Evolutionary conservation across 2,329 filamentous ascomycete genomes (phyloP), one percentile per base, ranked within the genome.

Genomic region (Myriosclerotinia curreyana): DNA sequence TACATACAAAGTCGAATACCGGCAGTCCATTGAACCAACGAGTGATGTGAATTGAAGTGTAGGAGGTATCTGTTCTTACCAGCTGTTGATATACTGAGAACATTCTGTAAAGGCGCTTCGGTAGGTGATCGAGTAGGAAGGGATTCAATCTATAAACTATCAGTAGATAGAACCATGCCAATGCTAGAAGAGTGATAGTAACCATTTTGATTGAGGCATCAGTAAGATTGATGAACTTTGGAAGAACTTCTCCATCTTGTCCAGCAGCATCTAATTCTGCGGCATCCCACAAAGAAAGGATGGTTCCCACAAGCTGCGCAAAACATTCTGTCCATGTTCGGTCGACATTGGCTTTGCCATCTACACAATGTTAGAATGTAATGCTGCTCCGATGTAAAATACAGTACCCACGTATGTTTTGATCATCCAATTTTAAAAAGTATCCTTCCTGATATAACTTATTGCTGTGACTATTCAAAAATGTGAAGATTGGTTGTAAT

Each of bases 171-270:
- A 55, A 51, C 22, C 36, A 64, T 38, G 22, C 48, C 17, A 63
- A 28, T 48, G 66, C 59, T 59, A 49, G 22, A 52, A 60, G 34
- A 40, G 68, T 77, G 34, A 20, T 22, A 48, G 38, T 70, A 82
- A 97, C 95, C 92, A 98, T 97, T 77, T 96, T 96, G 71, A 99
- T 92, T 0, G 95, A 96, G 25, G 95, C 95, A 82, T 99, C 95
- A 8, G 95, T 96, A 66, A 99, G 79, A 74, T 99, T 99, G 76
- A 99, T 93, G 75, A 97, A 99, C 59, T 91, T 95, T 40, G 92
- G 92, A 50, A 94, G 80, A 55, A 96, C 90, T 74, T 96, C 91
- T 69, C 88, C 90, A 72, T 95, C 86, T 71, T 92, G 88, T 44
- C 91, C 92, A 15, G 91, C 93, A 48, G 86, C 87, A 78, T 99